Percentiles rank a stretch among this genome's conserved stretches.
Conservation (phyloP, 495 filamentous ascomycete genomes). For the Daldinia concentrica region DNA sequence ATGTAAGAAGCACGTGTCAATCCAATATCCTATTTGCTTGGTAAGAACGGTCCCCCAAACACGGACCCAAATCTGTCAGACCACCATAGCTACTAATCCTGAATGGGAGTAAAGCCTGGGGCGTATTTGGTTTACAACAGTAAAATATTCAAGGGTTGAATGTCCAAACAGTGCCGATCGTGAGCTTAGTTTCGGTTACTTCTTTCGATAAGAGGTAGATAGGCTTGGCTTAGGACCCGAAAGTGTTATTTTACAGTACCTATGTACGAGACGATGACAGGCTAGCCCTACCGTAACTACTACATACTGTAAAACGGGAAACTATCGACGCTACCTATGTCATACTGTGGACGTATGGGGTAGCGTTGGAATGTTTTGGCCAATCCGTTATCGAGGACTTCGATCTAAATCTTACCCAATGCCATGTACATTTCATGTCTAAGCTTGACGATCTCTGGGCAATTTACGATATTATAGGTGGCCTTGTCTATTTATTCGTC, state of each 20-base stretch:
- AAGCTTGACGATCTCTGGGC: slow-evolving; percentile 20
- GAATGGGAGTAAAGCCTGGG: neutral
- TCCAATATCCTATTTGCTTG: slow-evolving; percentile 7
- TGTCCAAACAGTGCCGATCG: slow-evolving; percentile 9
- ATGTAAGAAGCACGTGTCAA: slow-evolving; percentile 6
- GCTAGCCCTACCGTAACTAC: slow-evolving; percentile 26
- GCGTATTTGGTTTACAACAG: neutral
- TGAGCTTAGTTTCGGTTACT: slow-evolving; percentile 1
- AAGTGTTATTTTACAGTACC: neutral
- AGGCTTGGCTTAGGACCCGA: neutral
- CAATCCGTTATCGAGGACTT: slow-evolving; percentile 19
- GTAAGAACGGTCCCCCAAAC: neutral
- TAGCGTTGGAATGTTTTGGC: neutral
- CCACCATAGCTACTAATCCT: neutral
- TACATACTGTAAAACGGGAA: slow-evolving; percentile 16
- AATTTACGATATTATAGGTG: slow-evolving; percentile 29
- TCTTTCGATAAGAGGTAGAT: neutral
- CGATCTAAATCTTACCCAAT: slow-evolving; percentile 27
- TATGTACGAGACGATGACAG: slow-evolving; percentile 19
- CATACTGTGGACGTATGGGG: slow-evolving; percentile 20
- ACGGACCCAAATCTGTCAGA: neutral
- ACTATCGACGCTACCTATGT: slow-evolving; percentile 24
- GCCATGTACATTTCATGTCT: neutral
- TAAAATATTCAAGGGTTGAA: neutral
- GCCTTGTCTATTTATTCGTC: slow-evolving; percentile 23